Percentiles rank a stretch among this genome's conserved stretches.
These are phyloP conservation scores for Pluteus cervinus DNA, from an alignment of 768 basidiomycete genomes.

Conservation along the genomic window DNA sequence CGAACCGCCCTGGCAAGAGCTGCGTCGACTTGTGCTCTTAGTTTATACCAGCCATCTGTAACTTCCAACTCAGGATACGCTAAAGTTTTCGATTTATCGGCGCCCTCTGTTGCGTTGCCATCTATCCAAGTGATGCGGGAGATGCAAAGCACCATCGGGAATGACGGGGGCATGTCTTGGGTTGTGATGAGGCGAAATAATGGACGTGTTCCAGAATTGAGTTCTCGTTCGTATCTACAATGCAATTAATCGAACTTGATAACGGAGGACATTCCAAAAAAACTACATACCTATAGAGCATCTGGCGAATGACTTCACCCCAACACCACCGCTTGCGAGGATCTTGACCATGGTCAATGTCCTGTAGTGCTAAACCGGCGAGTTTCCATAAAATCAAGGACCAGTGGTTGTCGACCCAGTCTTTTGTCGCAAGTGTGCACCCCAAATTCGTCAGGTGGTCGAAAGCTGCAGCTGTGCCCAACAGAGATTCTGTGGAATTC, in stretches of 20 bases:
- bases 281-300: conserved; percentile 69
- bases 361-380: conserved; percentile 73
- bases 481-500: conserved; percentile 13
- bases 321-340: conserved; percentile 67
- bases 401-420: conserved; percentile 96
- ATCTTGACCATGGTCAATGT: conserved; percentile 53
- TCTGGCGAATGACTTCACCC: conserved; percentile 73
- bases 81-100: conserved; percentile 29
- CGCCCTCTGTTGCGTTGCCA: conserved; percentile 24
- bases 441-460: conserved; percentile 48
- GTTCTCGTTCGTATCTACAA: conserved; percentile 84
- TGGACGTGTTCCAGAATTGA: conserved; percentile 73
- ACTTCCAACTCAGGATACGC: conserved; percentile 67
- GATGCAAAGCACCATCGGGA: conserved; percentile 83
- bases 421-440: conserved; percentile 60
- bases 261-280: not conserved
- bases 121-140: conserved; percentile 61
- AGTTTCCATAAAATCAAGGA: conserved; percentile 89
- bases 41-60: conserved; percentile 96
- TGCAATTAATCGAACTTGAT: conserved; percentile 1
- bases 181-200: conserved; percentile 76
- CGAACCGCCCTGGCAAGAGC: conserved; percentile 66
- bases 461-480: conserved; percentile 52
- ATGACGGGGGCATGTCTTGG: conserved; percentile 72
- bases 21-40: conserved; percentile 71